These are phyloP conservation scores for Mycoemilia scoparia DNA, from an alignment of 192 early-diverging fungal genomes.

Conservation along the genomic window DNA sequence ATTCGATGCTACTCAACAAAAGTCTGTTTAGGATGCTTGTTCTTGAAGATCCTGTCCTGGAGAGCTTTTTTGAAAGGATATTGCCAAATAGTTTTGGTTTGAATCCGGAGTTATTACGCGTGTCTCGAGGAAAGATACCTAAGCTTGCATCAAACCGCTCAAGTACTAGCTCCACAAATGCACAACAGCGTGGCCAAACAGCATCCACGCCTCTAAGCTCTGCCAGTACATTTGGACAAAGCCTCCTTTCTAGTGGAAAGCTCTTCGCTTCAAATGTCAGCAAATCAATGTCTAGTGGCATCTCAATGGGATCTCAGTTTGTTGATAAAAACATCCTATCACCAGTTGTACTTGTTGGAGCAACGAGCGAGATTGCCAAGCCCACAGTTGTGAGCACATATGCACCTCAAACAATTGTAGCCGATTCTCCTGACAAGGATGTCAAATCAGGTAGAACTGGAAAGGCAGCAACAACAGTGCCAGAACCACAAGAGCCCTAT, in stretches of 20 bases:
- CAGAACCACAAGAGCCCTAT: not conserved
- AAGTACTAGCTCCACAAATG: too few species aligned
- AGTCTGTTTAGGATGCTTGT: constrained; percentile 65
- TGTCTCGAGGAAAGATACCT: constrained; percentile 17
- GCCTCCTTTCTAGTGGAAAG: constrained; percentile 12
- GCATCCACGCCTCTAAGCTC: constrained; percentile 14
- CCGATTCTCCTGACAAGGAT: constrained; percentile 1
- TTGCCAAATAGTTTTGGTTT: constrained; percentile 23
- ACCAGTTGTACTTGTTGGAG: constrained; percentile 16
- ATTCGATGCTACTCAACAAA: constrained; percentile 16
- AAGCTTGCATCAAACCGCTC: too few species aligned
- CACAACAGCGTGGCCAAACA: too few species aligned
- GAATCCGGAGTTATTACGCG: constrained; percentile 23
- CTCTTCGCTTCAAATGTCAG: constrained; percentile 23
- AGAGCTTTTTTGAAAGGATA: constrained; percentile 54
- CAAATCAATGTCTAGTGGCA: constrained; percentile 19
- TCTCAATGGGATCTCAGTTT: constrained; percentile 27
- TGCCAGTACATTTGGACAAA: constrained; percentile 6
- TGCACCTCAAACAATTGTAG: not conserved
- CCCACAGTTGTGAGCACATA: not conserved
- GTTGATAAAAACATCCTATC: constrained; percentile 18
- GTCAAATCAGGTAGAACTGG: constrained; percentile 4
- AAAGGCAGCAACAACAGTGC: not conserved
- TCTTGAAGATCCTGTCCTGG: constrained; percentile 71
- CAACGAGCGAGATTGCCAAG: constrained; percentile 4